These are phyloP conservation scores for Pyrenophora seminiperda DNA, from an alignment of 2,329 filamentous ascomycete species.

Conservation along the genomic window DNA sequence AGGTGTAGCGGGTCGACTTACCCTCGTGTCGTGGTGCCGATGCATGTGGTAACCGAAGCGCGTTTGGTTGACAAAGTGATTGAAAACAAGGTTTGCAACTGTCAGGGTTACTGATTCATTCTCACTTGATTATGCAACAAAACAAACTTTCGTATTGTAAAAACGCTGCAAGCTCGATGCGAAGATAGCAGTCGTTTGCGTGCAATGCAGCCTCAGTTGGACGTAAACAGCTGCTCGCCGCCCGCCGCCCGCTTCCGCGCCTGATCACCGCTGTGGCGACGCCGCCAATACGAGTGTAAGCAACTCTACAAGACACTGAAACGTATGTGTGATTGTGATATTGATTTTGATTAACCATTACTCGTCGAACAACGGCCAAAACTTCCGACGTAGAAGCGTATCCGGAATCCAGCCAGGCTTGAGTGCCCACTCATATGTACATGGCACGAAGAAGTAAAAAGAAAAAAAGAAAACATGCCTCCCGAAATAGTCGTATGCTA, in stretches of 20 bases:
- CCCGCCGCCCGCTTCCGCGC: slow-evolving; percentile 1
- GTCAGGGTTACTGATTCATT: slow-evolving; percentile 13
- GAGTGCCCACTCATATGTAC: slow-evolving; percentile 8
- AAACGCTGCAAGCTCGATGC: not conserved
- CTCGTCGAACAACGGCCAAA: slow-evolving; percentile 8
- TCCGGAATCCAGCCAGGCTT: slow-evolving; percentile 6
- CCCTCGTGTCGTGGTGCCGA: slow-evolving; percentile 14
- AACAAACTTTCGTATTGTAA: slow-evolving; percentile 11
- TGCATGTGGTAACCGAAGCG: slow-evolving; percentile 19
- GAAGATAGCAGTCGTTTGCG: not conserved
- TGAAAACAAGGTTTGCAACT: slow-evolving; percentile 18
- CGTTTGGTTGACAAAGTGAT: slow-evolving; percentile 17
- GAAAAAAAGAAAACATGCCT: not conserved
- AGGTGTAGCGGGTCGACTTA: slow-evolving; percentile 21
- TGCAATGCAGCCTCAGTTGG: not conserved
- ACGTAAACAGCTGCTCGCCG: slow-evolving; percentile 3
- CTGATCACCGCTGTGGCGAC: not conserved
- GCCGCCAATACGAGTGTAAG: slow-evolving; percentile 1
- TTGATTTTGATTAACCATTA: slow-evolving; percentile 7
- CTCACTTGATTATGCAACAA: slow-evolving; percentile 5
- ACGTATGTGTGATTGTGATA: slow-evolving; percentile 2
- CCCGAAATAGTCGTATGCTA: slow-evolving; percentile 13
- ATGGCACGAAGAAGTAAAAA: slow-evolving; percentile 13
- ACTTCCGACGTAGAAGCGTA: slow-evolving; percentile 9
- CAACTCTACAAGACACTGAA: not conserved